Conservation (phyloP, 768 basidiomycete species). For the Phanerochaete carnosa region DNA sequence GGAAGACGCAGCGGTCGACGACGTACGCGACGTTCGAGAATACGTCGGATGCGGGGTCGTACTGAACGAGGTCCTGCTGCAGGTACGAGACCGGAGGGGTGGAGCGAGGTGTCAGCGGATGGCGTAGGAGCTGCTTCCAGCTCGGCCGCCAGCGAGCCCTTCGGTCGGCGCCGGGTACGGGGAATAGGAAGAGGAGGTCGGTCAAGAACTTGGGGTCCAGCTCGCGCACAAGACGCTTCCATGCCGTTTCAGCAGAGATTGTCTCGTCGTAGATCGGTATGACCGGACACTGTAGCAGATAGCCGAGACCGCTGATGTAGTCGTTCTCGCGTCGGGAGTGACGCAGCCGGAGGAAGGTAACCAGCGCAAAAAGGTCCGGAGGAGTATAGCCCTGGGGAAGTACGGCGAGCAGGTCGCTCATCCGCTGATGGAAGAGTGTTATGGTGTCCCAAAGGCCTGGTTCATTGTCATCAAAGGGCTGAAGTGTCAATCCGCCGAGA, state of each 20-base stretch:
- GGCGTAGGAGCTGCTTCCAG: not conserved
- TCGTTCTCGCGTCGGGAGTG: not conserved
- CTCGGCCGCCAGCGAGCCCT: not conserved
- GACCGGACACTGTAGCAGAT: not conserved
- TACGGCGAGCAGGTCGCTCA: not conserved
- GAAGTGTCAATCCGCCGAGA: not conserved
- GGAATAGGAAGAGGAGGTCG: slow-evolving; percentile 1
- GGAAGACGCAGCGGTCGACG: too few species aligned
- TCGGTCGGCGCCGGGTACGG: not conserved
- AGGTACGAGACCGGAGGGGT: not conserved
- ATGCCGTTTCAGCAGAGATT: not conserved
- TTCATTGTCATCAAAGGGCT: not conserved
- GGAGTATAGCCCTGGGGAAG: not conserved
- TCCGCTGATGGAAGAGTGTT: not conserved
- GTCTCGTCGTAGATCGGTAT: not conserved
- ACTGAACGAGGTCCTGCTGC: too few species aligned
- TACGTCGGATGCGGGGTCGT: too few species aligned
- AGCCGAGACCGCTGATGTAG: not conserved
- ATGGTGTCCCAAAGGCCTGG: not conserved
- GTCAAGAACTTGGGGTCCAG: not conserved
- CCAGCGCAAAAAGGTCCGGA: not conserved
- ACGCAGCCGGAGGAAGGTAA: not conserved
- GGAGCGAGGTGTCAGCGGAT: not conserved
- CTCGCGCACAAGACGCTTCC: not conserved
- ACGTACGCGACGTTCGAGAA: too few species aligned